A percentile compares a stretch with the other conserved stretches of the same genome.
phyloP scores from a whole-genome alignment of 768 basidiomycete genomes.

The Calocybe gangraenosa region DNA sequence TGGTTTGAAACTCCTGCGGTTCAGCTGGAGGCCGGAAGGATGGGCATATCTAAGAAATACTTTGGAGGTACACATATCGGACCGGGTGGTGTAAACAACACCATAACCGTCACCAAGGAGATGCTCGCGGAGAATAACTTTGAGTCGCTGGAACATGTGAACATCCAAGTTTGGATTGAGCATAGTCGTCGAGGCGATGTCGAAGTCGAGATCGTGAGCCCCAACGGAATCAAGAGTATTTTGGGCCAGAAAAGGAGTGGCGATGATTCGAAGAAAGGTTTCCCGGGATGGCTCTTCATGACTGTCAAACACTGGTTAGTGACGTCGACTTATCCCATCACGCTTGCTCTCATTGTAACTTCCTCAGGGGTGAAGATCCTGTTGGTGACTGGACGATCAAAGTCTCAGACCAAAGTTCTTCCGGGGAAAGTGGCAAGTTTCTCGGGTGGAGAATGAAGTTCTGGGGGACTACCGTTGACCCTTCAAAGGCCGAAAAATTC shows the following conservation, averaged over 20 bases:
- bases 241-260: slow-evolving; percentile 65
- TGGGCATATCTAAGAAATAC: slow-evolving; percentile 48
- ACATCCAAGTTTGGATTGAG: slow-evolving; percentile 86
- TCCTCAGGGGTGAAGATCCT: slow-evolving; percentile 85
- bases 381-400: slow-evolving; percentile 89
- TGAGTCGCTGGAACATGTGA: slow-evolving; percentile 88
- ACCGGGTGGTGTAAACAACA: slow-evolving; percentile 58
- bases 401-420: slow-evolving; percentile 73
- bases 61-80: slow-evolving; percentile 64
- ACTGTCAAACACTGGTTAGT: slow-evolving; percentile 93
- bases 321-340: slow-evolving; percentile 1
- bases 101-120: slow-evolving; percentile 62
- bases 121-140: slow-evolving; percentile 73
- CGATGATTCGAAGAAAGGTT: slow-evolving; percentile 68
- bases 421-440: slow-evolving; percentile 56
- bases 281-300: slow-evolving; percentile 95
- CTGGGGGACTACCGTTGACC: slow-evolving; percentile 85
- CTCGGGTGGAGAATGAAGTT: slow-evolving; percentile 89
- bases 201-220: slow-evolving; percentile 85
- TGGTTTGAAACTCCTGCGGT: slow-evolving; percentile 78
- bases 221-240: slow-evolving; percentile 80
- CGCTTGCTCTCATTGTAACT: slow-evolving; percentile 15
- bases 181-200: slow-evolving; percentile 87
- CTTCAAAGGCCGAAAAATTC: slow-evolving; percentile 57
- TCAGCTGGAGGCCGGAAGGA: slow-evolving; percentile 57